Base-by-base conservation (phyloP, 2,329 filamentous ascomycete genomes). In the Sporothrix protearum region DNA sequence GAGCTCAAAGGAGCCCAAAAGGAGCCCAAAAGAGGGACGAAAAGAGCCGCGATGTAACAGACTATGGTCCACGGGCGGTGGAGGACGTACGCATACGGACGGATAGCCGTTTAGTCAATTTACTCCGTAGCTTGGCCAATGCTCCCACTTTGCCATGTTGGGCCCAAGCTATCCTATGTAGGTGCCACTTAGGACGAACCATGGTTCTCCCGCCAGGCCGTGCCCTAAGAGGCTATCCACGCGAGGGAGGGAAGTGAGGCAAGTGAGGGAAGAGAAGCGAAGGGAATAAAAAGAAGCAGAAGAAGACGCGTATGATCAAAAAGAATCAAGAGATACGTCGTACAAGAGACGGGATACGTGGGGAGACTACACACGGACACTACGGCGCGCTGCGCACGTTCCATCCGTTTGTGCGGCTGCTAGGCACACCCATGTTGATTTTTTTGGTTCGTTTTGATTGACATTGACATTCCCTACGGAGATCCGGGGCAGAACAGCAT, bases 401-500 rank as follows among this genome's bases (percentile, higher is more conserved):
- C 63, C 63, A n/a, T 66, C 49, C 42, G 63, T 66, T 66, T 66
- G 63, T 49, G 33, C 25, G 12, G 53, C 59, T 64, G 36, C 25
- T 33, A 49, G 7, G 28, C 14, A n/a, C 7, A n/a, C 30, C 39
- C 5, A 30, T 28, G 47, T 16, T 39, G 25, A 4, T 28, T 45
- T 45, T 12, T 33, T 25, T 22, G 3, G 2, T 63, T 22, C 10
- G 25, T 9, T 47, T 49, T 49, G 22, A 66, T 49, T 66, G 42
- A 28, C 42, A 33, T 14, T 25, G 19, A 9, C 49, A 53, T 33
- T 63, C 59, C 63, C 39, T 47, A 66, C 63, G 63, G 63, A 49
- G 63, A 66, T 66, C 63, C 63, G 63, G 45, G 63, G 63, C 63
- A 66, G 42, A 66, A 47, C 63, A 49, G 63, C 63, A 64, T 64